Evolutionary conservation across 768 basidiomycete species (phyloP).

Genomic region (Podaxis sp.): DNA sequence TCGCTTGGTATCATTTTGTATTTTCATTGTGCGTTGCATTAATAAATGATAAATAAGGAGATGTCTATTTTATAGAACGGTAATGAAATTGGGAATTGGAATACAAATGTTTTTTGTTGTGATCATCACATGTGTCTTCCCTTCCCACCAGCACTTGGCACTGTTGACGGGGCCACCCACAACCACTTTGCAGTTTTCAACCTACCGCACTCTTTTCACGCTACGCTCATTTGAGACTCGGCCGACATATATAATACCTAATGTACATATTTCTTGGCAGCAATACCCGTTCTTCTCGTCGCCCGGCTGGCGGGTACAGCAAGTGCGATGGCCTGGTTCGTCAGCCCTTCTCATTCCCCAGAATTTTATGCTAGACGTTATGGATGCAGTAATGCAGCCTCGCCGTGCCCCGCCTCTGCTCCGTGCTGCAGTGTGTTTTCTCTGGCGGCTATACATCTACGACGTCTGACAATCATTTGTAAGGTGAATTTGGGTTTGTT

Average conservation of each 20-base stretch:
- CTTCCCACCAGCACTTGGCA: neutral
- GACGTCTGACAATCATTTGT: neutral
- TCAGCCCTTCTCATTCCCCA: neutral
- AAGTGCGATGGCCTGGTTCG: conserved; percentile 8
- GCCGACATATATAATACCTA: neutral
- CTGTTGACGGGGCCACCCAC: neutral
- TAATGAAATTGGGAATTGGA: neutral
- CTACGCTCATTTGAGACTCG: neutral
- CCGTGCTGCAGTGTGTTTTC: conserved; percentile 49
- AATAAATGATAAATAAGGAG: neutral
- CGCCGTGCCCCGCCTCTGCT: conserved; percentile 36
- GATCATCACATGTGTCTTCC: conserved; percentile 7
- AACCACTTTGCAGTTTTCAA: neutral
- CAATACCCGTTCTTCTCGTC: conserved; percentile 1
- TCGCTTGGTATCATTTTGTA: neutral
- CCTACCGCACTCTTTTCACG: neutral
- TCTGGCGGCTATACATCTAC: neutral
- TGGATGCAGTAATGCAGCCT: conserved; percentile 36
- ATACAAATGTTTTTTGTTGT: neutral
- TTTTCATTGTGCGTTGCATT: neutral
- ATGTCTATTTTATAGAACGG: neutral
- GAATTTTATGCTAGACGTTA: neutral
- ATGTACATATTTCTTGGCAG: neutral
- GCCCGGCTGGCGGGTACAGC: conserved; percentile 4
- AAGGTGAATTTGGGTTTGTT: conserved; percentile 56